Evolutionary conservation across 2,329 filamentous ascomycete genomes (phyloP).

Genomic region (Colletotrichum scovillei): DNA sequence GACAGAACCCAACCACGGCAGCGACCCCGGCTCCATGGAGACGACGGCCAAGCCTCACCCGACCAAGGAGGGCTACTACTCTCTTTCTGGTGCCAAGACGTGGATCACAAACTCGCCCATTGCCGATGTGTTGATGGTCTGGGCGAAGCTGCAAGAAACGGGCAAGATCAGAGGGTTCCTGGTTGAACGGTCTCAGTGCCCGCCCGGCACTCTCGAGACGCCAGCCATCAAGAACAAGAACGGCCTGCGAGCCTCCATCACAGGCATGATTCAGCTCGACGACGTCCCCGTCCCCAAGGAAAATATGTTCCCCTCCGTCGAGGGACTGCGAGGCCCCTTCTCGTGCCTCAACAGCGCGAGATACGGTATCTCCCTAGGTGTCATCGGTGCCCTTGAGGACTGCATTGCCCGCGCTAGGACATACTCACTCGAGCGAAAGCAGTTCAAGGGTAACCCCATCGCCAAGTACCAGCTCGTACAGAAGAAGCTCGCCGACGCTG

Average conservation of each 20-base stretch:
- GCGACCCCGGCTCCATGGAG: slow-evolving; percentile 93
- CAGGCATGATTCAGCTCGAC: slow-evolving; percentile 97
- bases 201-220: slow-evolving; percentile 89
- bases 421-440: slow-evolving; percentile 92
- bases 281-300: slow-evolving; percentile 86
- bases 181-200: slow-evolving; percentile 86
- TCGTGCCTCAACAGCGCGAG: slow-evolving; percentile 93
- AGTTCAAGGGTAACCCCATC: slow-evolving; percentile 95
- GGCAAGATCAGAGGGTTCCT: slow-evolving; percentile 96
- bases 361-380: slow-evolving; percentile 93
- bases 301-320: slow-evolving; percentile 94
- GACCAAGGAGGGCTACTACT: slow-evolving; percentile 83
- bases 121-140: slow-evolving; percentile 85
- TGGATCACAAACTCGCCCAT: slow-evolving; percentile 98
- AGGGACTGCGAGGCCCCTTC: slow-evolving; percentile 90
- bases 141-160: slow-evolving; percentile 92
- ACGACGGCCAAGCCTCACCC: slow-evolving; percentile 86
- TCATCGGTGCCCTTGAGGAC: slow-evolving; percentile 94
- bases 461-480: slow-evolving; percentile 97
- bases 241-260: slow-evolving; percentile 90
- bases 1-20: slow-evolving; percentile 93
- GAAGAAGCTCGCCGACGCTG: slow-evolving; percentile 95
- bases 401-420: slow-evolving; percentile 82
- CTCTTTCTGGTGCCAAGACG: slow-evolving; percentile 85
- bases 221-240: slow-evolving; percentile 96